These are phyloP conservation scores for Waltiozyma sp. DNA, from an alignment of 1,139 yeast genomes.

Conservation along the genomic window DNA sequence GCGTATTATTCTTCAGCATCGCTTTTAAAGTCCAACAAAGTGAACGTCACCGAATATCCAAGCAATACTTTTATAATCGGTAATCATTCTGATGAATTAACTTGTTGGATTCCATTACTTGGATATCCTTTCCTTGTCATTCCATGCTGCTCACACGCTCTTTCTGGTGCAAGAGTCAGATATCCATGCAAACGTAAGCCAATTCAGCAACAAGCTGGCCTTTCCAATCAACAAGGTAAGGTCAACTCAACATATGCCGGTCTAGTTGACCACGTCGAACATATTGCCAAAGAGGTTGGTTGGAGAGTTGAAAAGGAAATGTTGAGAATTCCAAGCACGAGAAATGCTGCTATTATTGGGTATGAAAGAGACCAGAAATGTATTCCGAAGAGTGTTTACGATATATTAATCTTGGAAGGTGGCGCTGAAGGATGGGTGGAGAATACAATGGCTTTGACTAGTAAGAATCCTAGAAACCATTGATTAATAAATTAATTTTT, in stretches of 20 bases:
- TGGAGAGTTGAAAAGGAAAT: slow-evolving; percentile 83
- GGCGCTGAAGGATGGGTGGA: slow-evolving; percentile 91
- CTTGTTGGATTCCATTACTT: slow-evolving; percentile 89
- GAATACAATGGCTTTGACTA: slow-evolving; percentile 57
- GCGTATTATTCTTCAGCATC: slow-evolving; percentile 20
- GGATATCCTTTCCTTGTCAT: slow-evolving; percentile 84
- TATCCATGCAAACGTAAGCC: slow-evolving; percentile 33
- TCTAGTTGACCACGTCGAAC: slow-evolving; percentile 74
- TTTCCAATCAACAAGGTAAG: slow-evolving; percentile 12
- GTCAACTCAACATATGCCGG: slow-evolving; percentile 51
- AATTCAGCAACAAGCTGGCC: slow-evolving; percentile 3
- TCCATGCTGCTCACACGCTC: slow-evolving; percentile 89
- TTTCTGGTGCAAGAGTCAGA: slow-evolving; percentile 65
- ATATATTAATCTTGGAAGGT: slow-evolving; percentile 60
- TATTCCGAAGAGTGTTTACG: slow-evolving; percentile 34
- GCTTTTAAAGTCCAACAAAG: slow-evolving; percentile 44
- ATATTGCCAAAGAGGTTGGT: slow-evolving; percentile 55
- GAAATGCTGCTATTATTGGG: slow-evolving; percentile 87
- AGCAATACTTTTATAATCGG: slow-evolving; percentile 75
- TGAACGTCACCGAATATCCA: slow-evolving; percentile 59
- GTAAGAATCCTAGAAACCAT: slow-evolving; percentile 20
- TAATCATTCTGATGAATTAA: slow-evolving; percentile 89
- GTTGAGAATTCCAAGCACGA: slow-evolving; percentile 87
- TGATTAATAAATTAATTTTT: slow-evolving; percentile 2
- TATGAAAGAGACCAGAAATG: slow-evolving; percentile 23